A percentile compares a stretch with the other conserved stretches of the same genome.
Evolutionary conservation across 2,329 filamentous ascomycete genomes (phyloP).

Genomic region (Tolypocladium cylindrosporum): DNA sequence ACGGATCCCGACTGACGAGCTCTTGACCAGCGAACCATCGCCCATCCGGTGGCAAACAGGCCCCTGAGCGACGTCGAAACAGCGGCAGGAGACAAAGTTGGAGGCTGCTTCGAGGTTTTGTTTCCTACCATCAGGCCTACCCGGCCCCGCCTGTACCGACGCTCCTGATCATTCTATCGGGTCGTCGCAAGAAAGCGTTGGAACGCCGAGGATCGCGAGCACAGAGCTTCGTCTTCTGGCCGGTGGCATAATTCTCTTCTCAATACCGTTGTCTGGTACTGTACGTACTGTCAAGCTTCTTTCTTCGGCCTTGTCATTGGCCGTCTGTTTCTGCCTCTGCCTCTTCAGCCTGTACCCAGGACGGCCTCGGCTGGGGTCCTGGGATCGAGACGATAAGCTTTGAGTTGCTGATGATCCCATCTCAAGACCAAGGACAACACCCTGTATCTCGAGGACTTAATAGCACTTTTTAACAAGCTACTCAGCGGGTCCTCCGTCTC

Average conservation of each 20-base stretch:
- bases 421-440: constrained; percentile 2
- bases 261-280: constrained; percentile 24
- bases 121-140: constrained; percentile 2
- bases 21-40: neutral
- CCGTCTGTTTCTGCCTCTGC: neutral
- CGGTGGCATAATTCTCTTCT: constrained; percentile 3
- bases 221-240: constrained; percentile 54
- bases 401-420: constrained; percentile 4
- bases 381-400: constrained; percentile 9
- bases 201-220: constrained; percentile 31
- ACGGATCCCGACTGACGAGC: neutral
- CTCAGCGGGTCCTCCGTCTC: neutral
- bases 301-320: constrained; percentile 4
- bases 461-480: constrained; percentile 4
- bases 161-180: constrained; percentile 4
- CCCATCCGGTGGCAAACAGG: neutral
- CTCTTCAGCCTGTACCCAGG: constrained; percentile 9
- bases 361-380: neutral
- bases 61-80: neutral
- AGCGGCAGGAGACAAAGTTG: neutral
- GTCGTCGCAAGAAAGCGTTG: constrained; percentile 5
- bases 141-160: constrained; percentile 2
- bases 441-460: constrained; percentile 7
- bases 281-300: constrained; percentile 43
- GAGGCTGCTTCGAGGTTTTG: neutral